Evolutionary conservation across 768 basidiomycete genomes (phyloP).

Genomic region (Trametes meyenii): DNA sequence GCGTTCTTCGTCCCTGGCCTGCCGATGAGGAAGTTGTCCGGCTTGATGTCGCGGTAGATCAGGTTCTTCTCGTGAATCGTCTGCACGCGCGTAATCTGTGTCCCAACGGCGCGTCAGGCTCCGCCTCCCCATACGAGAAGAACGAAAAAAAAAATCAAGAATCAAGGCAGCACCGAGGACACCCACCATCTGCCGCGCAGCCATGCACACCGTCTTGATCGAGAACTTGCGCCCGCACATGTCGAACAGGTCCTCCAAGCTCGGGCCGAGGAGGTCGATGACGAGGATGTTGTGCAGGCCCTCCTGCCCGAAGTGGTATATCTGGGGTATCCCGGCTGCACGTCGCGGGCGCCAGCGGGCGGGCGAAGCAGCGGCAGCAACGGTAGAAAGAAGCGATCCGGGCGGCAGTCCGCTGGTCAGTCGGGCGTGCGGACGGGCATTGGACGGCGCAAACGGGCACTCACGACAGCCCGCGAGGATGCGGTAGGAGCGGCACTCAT

Average conservation of each 20-base stretch:
- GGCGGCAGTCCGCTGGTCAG: neutral
- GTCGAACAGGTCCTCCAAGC: conserved; percentile 97
- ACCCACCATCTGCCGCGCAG: conserved; percentile 92
- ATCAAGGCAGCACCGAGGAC: neutral
- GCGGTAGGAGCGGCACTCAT: conserved; percentile 97
- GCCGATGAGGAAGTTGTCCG: conserved; percentile 98
- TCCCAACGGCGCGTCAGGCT: neutral
- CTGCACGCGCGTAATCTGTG: conserved; percentile 89
- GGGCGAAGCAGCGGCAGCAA: neutral
- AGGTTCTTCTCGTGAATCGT: conserved; percentile 99
- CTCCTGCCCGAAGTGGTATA: conserved; percentile 99
- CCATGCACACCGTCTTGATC: conserved; percentile 99
- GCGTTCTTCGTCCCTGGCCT: conserved; percentile 89
- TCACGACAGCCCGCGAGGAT: conserved; percentile 87
- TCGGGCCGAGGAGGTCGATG: conserved; percentile 96
- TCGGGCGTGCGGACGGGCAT: neutral
- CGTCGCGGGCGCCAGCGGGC: conserved; percentile 14
- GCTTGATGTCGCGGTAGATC: conserved; percentile 99
- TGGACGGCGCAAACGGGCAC: conserved; percentile 23
- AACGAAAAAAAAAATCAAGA: too few relatives aligned
- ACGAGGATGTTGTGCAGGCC: conserved; percentile 98
- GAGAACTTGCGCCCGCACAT: conserved; percentile 98
- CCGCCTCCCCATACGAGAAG: too few relatives aligned
- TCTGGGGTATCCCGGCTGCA: conserved; percentile 94
- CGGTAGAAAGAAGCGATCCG: neutral